A percentile compares a stretch with the other conserved stretches of the same genome.
Evolutionary conservation across 2,329 filamentous ascomycete genomes (phyloP).

Genomic region (Calonectria fujianensis): DNA sequence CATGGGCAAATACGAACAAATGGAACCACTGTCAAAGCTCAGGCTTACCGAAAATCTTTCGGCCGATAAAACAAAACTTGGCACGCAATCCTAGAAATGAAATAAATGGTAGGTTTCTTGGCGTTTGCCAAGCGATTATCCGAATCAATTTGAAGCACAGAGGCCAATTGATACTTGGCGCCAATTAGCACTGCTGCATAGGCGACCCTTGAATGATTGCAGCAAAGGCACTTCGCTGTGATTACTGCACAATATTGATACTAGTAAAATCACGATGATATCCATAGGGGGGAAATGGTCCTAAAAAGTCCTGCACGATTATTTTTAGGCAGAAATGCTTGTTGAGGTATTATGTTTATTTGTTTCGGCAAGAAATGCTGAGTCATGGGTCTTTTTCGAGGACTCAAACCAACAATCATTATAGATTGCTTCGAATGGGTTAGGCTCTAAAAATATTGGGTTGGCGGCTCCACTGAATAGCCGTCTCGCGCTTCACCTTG

Average conservation of each 20-base stretch:
- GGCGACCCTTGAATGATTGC: neutral
- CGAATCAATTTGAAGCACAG: constrained; percentile 1
- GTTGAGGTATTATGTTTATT: too few species aligned
- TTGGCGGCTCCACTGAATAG: neutral
- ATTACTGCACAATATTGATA: neutral
- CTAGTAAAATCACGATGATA: neutral
- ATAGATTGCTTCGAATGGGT: neutral
- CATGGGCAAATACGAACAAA: neutral
- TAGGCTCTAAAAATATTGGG: neutral
- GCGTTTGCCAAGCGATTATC: constrained; percentile 20
- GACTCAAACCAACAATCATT: neutral
- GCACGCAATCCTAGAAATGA: neutral
- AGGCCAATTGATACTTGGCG: neutral
- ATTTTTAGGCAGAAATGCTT: too few species aligned
- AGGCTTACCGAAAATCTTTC: neutral
- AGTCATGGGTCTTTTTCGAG: neutral
- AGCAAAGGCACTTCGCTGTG: neutral
- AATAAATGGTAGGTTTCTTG: constrained; percentile 17
- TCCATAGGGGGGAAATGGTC: neutral
- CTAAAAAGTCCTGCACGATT: neutral
- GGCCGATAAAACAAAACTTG: constrained; percentile 15
- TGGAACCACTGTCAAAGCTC: neutral
- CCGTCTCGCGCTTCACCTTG: neutral
- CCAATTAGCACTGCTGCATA: neutral
- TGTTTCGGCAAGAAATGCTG: neutral